phyloP scores from a whole-genome alignment of 208 protist species.

The Blechomonas ayalai region DNA sequence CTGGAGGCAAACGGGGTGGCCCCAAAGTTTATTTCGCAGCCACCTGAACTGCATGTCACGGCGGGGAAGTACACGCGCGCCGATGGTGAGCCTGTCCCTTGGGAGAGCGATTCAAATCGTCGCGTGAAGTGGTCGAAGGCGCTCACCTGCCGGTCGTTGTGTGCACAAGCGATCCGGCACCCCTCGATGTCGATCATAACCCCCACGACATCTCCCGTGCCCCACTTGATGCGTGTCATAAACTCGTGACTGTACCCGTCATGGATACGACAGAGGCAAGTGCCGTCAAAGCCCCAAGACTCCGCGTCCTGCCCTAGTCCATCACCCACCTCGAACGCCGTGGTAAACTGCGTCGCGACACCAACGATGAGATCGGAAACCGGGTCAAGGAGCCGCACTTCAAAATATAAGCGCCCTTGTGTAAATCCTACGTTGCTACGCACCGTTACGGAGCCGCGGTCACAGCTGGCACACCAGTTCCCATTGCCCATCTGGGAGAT shows the following conservation, averaged over 20 bases:
- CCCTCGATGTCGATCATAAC: slow-evolving; percentile 68
- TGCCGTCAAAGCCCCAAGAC: slow-evolving; percentile 81
- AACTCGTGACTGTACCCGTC: slow-evolving; percentile 60
- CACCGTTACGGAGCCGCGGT: slow-evolving; percentile 26
- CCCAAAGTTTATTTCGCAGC: slow-evolving; percentile 86
- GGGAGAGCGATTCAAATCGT: too few species aligned
- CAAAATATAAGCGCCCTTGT: slow-evolving; percentile 81
- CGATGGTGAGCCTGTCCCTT: too few species aligned
- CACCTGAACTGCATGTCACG: slow-evolving; percentile 1
- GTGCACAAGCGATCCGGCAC: slow-evolving; percentile 45
- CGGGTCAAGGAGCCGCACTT: slow-evolving; percentile 47
- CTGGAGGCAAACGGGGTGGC: slow-evolving; percentile 42
- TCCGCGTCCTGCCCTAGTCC: slow-evolving; percentile 58
- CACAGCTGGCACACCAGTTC: slow-evolving; percentile 30
- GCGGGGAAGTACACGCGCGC: neutral
- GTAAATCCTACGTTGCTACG: slow-evolving; percentile 68
- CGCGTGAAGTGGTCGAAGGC: slow-evolving; percentile 33
- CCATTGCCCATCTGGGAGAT: slow-evolving; percentile 23
- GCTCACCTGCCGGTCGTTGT: slow-evolving; percentile 68
- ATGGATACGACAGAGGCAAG: slow-evolving; percentile 53
- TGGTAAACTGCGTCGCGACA: slow-evolving; percentile 33
- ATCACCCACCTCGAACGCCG: slow-evolving; percentile 10
- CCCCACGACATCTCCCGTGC: slow-evolving; percentile 75
- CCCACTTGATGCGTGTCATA: slow-evolving; percentile 57
- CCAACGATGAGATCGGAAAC: slow-evolving; percentile 33